These are phyloP conservation scores for Talaromyces sp. DNA, from an alignment of 2,329 filamentous ascomycete species.

Conservation along the genomic window DNA sequence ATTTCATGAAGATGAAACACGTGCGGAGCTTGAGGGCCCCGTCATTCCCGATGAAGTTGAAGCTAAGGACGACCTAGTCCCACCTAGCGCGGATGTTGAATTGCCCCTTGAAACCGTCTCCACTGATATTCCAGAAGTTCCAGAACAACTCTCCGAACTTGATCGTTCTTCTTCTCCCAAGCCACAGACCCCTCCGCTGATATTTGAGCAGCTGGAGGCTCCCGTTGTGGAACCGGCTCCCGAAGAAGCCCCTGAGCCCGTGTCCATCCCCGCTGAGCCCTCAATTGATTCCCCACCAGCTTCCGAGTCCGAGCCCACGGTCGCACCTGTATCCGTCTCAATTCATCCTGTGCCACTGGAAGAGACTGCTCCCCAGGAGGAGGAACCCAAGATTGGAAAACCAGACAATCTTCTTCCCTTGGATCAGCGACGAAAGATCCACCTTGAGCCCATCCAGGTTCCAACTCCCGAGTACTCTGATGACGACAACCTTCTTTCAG, in stretches of 20 bases:
- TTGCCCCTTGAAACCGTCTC: constrained; percentile 32
- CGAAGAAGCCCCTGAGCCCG: constrained; percentile 19
- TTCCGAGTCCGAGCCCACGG: constrained; percentile 20
- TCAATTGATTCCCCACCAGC: constrained; percentile 17
- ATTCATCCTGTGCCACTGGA: constrained; percentile 24
- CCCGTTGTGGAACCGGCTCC: constrained; percentile 11
- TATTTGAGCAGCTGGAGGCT: constrained; percentile 21
- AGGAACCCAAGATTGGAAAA: constrained; percentile 22
- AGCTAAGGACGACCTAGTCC: constrained; percentile 32
- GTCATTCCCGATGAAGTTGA: constrained; percentile 25
- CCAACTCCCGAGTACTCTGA: constrained; percentile 43
- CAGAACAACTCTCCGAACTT: constrained; percentile 29
- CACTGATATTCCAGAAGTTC: constrained; percentile 24
- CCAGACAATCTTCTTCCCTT: constrained; percentile 22
- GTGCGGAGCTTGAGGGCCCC: constrained; percentile 26
- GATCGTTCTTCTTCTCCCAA: constrained; percentile 24
- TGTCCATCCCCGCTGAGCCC: constrained; percentile 22
- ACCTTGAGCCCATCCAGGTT: constrained; percentile 58
- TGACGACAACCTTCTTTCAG: constrained; percentile 51
- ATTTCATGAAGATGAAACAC: constrained; percentile 29
- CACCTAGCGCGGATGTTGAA: constrained; percentile 33
- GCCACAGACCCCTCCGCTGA: constrained; percentile 16
- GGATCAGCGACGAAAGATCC: constrained; percentile 38
- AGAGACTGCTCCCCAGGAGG: constrained; percentile 28
- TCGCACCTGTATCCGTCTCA: constrained; percentile 22